Evolutionary conservation across 2,329 filamentous ascomycete genomes (phyloP).

Genomic region (Aspergillus sp.): DNA sequence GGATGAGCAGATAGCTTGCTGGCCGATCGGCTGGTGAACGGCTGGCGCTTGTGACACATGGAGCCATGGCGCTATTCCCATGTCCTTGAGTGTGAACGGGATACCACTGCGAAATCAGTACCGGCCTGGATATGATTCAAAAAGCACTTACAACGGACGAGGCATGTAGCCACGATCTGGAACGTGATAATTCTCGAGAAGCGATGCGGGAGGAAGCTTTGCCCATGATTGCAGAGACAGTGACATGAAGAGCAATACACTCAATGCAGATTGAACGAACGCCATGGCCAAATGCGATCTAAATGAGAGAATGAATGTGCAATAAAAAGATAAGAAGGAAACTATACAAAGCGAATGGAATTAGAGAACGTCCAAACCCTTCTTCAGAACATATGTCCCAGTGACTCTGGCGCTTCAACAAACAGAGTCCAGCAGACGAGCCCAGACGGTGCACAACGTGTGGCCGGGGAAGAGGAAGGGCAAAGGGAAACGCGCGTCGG

Average conservation of each 20-base stretch:
- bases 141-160: neutral
- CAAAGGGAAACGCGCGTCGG: neutral
- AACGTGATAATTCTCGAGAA: neutral
- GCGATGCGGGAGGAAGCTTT: neutral
- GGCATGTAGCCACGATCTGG: neutral
- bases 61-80: neutral
- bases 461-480: neutral
- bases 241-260: neutral
- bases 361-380: neutral
- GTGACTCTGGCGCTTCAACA: neutral
- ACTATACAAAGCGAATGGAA: neutral
- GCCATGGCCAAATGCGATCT: neutral
- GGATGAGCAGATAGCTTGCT: neutral
- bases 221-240: neutral
- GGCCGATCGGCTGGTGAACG: neutral
- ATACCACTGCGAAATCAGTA: neutral
- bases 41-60: neutral
- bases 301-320: neutral
- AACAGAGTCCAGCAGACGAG: neutral
- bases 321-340: neutral
- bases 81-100: neutral
- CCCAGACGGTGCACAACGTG: neutral
- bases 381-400: neutral
- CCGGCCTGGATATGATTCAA: neutral
- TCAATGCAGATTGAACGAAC: neutral